Conservation (phyloP, 768 basidiomycete species). For the Lentinula edodes region DNA sequence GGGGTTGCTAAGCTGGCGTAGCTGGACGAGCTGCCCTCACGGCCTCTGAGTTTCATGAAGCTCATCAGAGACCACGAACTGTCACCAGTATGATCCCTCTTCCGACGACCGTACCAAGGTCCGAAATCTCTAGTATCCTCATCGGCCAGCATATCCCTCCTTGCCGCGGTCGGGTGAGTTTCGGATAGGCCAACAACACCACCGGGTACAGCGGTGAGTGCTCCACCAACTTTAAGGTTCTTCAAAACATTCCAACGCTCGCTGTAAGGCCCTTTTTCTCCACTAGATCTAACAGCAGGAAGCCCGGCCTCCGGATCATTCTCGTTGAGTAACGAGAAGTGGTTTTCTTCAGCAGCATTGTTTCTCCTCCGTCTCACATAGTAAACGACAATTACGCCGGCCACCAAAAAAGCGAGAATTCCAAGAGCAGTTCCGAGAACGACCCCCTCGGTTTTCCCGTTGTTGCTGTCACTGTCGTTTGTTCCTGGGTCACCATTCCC, state of each 20-base stretch:
- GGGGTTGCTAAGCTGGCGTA: slow-evolving; percentile 19
- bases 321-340: slow-evolving; percentile 26
- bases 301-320: slow-evolving; percentile 26
- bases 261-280: slow-evolving; percentile 2
- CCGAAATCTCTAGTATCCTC: slow-evolving; percentile 59
- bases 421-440: slow-evolving; percentile 62
- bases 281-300: slow-evolving; percentile 20
- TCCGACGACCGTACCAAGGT: slow-evolving; percentile 15
- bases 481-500: slow-evolving; percentile 14
- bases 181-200: slow-evolving; percentile 7
- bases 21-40: slow-evolving; percentile 32
- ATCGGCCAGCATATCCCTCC: slow-evolving; percentile 74
- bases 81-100: slow-evolving; percentile 35
- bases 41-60: slow-evolving; percentile 34
- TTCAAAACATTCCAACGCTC: slow-evolving; percentile 2
- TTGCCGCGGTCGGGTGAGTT: slow-evolving; percentile 21
- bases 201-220: slow-evolving; percentile 23
- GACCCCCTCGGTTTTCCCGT: slow-evolving; percentile 37
- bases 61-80: slow-evolving; percentile 52
- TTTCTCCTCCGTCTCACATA: slow-evolving; percentile 34
- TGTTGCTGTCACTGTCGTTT: slow-evolving; percentile 12
- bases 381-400: slow-evolving; percentile 34
- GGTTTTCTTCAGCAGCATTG: slow-evolving; percentile 14
- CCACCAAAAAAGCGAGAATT: slow-evolving; percentile 45
- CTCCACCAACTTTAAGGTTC: slow-evolving; percentile 13